Evolutionary conservation across 2,329 filamentous ascomycete genomes (phyloP).

Genomic region (Lachnellula arida): DNA sequence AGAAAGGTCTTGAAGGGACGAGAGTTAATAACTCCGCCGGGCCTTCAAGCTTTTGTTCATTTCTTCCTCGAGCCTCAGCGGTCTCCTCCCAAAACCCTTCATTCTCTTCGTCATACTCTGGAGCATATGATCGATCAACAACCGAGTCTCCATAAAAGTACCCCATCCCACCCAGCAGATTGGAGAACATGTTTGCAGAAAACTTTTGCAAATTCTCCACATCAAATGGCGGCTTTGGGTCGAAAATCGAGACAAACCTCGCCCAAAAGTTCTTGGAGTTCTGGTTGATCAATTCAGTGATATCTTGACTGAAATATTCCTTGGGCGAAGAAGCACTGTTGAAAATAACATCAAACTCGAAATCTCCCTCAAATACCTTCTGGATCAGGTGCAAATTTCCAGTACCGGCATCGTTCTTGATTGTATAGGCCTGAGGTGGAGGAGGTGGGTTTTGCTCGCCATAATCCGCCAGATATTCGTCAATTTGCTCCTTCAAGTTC

Average conservation of each 20-base stretch:
- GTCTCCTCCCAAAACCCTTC: constrained; percentile 96
- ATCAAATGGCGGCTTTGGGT: constrained; percentile 71
- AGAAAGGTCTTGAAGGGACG: constrained; percentile 90
- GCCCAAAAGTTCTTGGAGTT: constrained; percentile 66
- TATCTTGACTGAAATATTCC: constrained; percentile 52
- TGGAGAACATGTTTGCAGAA: constrained; percentile 87
- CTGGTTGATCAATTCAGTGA: constrained; percentile 65
- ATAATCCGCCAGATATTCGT: constrained; percentile 53
- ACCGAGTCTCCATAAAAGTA: constrained; percentile 90
- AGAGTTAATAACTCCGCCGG: constrained; percentile 87
- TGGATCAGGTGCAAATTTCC: constrained; percentile 88
- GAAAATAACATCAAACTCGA: constrained; percentile 91
- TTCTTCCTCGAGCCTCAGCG: constrained; percentile 68
- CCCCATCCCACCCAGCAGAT: constrained; percentile 87
- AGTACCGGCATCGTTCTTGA: constrained; percentile 60
- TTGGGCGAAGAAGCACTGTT: constrained; percentile 66
- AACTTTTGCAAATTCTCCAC: constrained; percentile 71
- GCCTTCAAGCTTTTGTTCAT: constrained; percentile 66
- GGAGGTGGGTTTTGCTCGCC: constrained; percentile 67
- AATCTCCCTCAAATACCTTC: constrained; percentile 84
- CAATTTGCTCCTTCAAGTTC: constrained; percentile 59
- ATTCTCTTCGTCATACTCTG: constrained; percentile 90
- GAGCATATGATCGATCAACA: constrained; percentile 85
- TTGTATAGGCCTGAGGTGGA: constrained; percentile 78
- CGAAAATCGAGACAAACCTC: constrained; percentile 68